These are phyloP conservation scores for Phlyctochytrium arcticum DNA, from an alignment of 192 early-diverging fungal species.

Conservation along the genomic window DNA sequence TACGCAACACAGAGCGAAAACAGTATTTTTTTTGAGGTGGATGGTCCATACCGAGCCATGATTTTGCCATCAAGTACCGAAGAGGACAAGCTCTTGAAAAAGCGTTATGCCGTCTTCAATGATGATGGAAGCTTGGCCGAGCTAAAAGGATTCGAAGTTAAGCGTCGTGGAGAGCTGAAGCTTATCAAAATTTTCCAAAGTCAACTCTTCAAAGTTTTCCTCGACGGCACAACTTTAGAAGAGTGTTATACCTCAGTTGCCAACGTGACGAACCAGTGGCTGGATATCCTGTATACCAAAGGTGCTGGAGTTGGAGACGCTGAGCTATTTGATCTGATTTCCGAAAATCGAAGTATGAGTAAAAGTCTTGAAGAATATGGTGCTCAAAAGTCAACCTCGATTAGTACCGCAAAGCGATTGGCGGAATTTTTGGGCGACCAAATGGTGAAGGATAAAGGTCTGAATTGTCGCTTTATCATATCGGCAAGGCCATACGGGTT, in stretches of 20 bases:
- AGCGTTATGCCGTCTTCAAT: constrained; percentile 98
- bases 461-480: constrained; percentile 95
- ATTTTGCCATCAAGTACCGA: constrained; percentile 92
- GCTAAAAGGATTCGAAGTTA: constrained; percentile 98
- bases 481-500: constrained; percentile 72
- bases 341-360: constrained; percentile 96
- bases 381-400: constrained; percentile 87
- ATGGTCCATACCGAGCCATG: constrained; percentile 98
- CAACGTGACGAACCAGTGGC: constrained; percentile 86
- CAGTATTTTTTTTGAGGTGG: constrained; percentile 98
- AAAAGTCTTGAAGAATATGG: constrained; percentile 94
- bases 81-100: constrained; percentile 95
- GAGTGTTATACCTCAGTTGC: constrained; percentile 91
- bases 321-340: constrained; percentile 94
- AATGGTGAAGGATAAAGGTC: constrained; percentile 96
- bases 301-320: constrained; percentile 75
- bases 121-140: constrained; percentile 90
- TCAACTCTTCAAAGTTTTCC: constrained; percentile 88
- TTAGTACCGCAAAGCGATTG: constrained; percentile 89
- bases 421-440: constrained; percentile 97
- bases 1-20: constrained; percentile 82
- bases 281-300: constrained; percentile 87
- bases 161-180: constrained; percentile 97
- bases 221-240: constrained; percentile 77
- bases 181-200: constrained; percentile 98